Evolutionary conservation across 495 filamentous ascomycete genomes (phyloP), one percentile per base, ranked within the genome.

Genomic region (Schizothecium vesticola): DNA sequence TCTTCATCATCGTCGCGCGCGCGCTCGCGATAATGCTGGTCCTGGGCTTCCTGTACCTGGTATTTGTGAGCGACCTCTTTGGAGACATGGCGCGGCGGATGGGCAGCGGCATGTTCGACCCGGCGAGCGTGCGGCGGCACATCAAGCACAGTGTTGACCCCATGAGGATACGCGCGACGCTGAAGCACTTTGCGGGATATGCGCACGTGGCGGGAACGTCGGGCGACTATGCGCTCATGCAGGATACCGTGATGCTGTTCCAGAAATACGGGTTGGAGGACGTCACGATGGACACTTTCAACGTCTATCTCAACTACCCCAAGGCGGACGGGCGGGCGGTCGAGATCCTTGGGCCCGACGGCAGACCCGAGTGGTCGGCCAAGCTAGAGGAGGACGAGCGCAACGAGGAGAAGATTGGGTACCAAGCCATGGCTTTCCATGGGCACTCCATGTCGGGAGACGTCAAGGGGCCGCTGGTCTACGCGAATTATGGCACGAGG

Each of bases 301-400:
- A 91, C 71, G 93, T 96, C 3, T 98, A 97, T 76, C 77, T 98
- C 69, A 97, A 98, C 79, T 98, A 96, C 71, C 94, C 95, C 9
- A 91, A 85, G 71, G 74, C 80, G 2, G 89, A 84, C 61, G 94
- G 93, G 3, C 83, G 95, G 71, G 87, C 88, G 73, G 89, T 99
- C 66, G 87, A 92, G 60, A 92, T 98, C 63, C 78, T 97, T 59
- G 80, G 81, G 3, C 69, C 73, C 0, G 88, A 91, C 61, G 92
- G 91, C 24, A 83, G 87, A 65, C 73, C 88, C 58, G 80, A 74
- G 3, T 98, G 95, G 94, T 85, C 90, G 70, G 95, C 94, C n/a
- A 83, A 83, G 23, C 80, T 98, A 43, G 94, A 99, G 72, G 95
- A 97, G 79, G 82, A 87, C 28, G 76, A 82, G 13, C 80, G 82